phyloP scores from a whole-genome alignment of 805 yeast species.

The Kazachstania africana region DNA sequence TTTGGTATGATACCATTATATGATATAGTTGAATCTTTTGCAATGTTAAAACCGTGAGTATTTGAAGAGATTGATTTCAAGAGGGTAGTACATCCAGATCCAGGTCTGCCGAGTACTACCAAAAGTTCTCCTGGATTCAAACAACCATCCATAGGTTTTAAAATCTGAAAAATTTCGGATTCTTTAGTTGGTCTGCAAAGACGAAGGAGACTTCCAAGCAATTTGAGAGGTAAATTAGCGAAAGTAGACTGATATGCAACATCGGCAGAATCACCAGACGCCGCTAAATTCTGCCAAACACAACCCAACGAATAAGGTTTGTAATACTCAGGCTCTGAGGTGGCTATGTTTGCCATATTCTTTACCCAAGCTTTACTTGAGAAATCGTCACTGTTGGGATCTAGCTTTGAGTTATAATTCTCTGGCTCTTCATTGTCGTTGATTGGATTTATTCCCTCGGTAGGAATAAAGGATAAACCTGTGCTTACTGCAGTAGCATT shows the following conservation, averaged over 20 bases:
- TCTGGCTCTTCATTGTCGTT: conserved; percentile 7
- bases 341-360: conserved; percentile 39
- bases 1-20: conserved; percentile 44
- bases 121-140: conserved; percentile 53
- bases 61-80: conserved; percentile 48
- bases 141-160: conserved; percentile 56
- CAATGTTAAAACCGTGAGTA: conserved; percentile 47
- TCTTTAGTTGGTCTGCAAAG: conserved; percentile 14
- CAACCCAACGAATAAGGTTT: conserved; percentile 37
- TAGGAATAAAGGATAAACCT: too few relatives aligned
- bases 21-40: conserved; percentile 33
- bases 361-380: conserved; percentile 50
- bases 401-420: conserved; percentile 34
- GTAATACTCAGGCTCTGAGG: conserved; percentile 47
- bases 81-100: conserved; percentile 66
- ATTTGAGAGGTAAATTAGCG: conserved; percentile 3
- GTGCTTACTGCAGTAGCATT: too few relatives aligned
- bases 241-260: conserved; percentile 53
- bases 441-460: conserved; percentile 8
- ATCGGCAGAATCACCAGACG: conserved; percentile 33
- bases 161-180: conserved; percentile 33
- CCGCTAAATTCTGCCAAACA: conserved; percentile 38
- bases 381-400: conserved; percentile 48
- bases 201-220: conserved; percentile 7
- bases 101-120: conserved; percentile 69